These are phyloP conservation scores for Trichothecium sympodiale DNA, from an alignment of 2,329 filamentous ascomycete genomes.

Conservation along the genomic window DNA sequence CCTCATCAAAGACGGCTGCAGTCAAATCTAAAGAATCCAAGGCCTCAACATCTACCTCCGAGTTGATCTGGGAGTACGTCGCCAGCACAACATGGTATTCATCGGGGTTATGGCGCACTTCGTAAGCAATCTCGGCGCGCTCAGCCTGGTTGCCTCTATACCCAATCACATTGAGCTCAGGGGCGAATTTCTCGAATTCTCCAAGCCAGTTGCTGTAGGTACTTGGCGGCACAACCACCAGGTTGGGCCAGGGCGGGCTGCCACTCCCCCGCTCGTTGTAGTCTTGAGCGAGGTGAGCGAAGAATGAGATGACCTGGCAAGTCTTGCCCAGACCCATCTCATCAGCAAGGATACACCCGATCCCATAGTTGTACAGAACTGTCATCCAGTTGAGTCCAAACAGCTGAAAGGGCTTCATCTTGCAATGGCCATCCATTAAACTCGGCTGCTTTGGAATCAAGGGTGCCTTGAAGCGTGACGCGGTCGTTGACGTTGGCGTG, in stretches of 20 bases:
- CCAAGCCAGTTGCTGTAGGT: constrained; percentile 93
- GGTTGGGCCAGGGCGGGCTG: constrained; percentile 50
- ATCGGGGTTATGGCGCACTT: constrained; percentile 51
- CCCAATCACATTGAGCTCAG: constrained; percentile 61
- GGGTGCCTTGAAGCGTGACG: constrained; percentile 12
- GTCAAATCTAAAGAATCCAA: constrained; percentile 38
- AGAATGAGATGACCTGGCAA: constrained; percentile 86
- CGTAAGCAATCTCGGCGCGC: constrained; percentile 55
- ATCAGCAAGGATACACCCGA: constrained; percentile 88
- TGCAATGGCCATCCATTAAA: constrained; percentile 64
- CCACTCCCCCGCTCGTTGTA: constrained; percentile 21
- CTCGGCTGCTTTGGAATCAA: constrained; percentile 54
- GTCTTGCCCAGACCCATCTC: constrained; percentile 98
- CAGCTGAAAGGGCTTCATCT: constrained; percentile 87
- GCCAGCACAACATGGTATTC: constrained; percentile 53
- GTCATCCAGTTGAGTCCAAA: constrained; percentile 93
- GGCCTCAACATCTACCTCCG: constrained; percentile 36
- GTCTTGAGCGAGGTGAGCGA: constrained; percentile 70
- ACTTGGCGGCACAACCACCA: constrained; percentile 86
- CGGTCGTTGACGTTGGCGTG: too few relatives aligned
- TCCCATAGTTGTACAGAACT: constrained; percentile 64
- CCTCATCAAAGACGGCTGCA: constrained; percentile 77
- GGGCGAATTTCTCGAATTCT: constrained; percentile 83
- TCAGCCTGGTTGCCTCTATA: constrained; percentile 55
- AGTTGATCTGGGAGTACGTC: constrained; percentile 48